Base-by-base conservation (phyloP, 1,139 yeast species). In the Hanseniaspora uvarum region DNA sequence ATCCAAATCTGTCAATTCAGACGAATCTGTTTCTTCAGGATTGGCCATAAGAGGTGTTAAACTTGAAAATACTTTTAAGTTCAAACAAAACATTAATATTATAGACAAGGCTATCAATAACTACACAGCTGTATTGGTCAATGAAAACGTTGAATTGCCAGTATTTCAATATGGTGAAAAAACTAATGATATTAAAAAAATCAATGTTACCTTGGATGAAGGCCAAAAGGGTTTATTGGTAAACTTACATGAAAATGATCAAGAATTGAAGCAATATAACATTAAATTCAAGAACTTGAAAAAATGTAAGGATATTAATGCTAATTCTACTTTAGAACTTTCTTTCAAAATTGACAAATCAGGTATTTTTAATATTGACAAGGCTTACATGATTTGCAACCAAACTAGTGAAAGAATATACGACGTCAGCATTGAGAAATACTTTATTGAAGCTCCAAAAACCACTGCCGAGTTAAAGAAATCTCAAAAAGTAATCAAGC, bases 11-110 rank as follows among this genome's bases (percentile, higher is more conserved):
- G 95, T 94, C 50, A 92, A 92, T 67, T 94, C 98, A 0, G 99
- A 92, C 69, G 99, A 92, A 69, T 81, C 96, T 57, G 88, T 87
- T 56, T 95, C 88, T 14, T 74, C 86, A 63, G 99, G 99, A 54
- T 81, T 94, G 5, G 81, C 96, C 14, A 71, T 85, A 48, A 77
- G 88, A 58, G 98, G 94, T 14, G 84, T 88, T 53, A 77, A 74
- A 18, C 64, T 81, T 23, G 76, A 83, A 30, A 75, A 77, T 46
- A 75, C 78, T 60, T 82, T 81, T 65, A 78, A 80, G 60, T 74
- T 83, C 10, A 80, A 78, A 61, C 64, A 66, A 10, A 81, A 78
- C 46, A 74, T 87, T 53, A 71, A 73, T 26, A 73, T 87, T 7
- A 65, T 76, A 46, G 96, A 87, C 58, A 77, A 76, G 56, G 68